These are phyloP conservation scores for Scenedesmus sp. DNA, from an alignment of 163 green algal species.

Conservation along the genomic window DNA sequence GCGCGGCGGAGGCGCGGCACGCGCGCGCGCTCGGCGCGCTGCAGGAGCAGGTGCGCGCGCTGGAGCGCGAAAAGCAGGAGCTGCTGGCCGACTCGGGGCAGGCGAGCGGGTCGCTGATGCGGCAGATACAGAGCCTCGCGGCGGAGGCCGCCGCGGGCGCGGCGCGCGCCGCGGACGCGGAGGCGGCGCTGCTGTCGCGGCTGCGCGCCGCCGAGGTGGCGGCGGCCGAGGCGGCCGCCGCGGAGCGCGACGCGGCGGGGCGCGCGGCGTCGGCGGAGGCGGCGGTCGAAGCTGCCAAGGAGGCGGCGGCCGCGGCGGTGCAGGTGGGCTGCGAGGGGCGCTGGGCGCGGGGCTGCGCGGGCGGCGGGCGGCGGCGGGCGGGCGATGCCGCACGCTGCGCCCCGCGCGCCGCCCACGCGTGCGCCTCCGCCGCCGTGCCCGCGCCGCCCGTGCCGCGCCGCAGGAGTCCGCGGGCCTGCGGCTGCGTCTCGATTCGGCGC, in stretches of 20 bases:
- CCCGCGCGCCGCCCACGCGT: too few species aligned
- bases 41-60: constrained; percentile 49
- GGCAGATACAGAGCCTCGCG: constrained; percentile 78
- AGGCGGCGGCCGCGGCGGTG: constrained; percentile 46
- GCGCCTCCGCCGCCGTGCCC: too few species aligned
- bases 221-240: constrained; percentile 40
- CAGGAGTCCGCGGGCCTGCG: constrained; percentile 47
- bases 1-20: constrained; percentile 59
- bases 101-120: constrained; percentile 56
- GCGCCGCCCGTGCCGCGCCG: too few species aligned
- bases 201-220: constrained; percentile 53
- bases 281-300: constrained; percentile 44
- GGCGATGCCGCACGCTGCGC: too few species aligned
- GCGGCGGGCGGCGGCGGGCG: too few species aligned
- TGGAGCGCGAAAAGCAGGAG: constrained; percentile 53
- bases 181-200: constrained; percentile 54
- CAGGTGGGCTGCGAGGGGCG: too few species aligned
- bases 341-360: too few species aligned
- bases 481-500: constrained; percentile 31
- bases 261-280: constrained; percentile 49
- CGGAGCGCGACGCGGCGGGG: constrained; percentile 44
- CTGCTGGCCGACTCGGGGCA: constrained; percentile 45
- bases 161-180: constrained; percentile 53
- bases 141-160: constrained; percentile 49
- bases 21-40: constrained; percentile 42